These are phyloP conservation scores for Hippophae tibetana DNA, from an alignment of 306 rosid species.

Conservation along the genomic window DNA sequence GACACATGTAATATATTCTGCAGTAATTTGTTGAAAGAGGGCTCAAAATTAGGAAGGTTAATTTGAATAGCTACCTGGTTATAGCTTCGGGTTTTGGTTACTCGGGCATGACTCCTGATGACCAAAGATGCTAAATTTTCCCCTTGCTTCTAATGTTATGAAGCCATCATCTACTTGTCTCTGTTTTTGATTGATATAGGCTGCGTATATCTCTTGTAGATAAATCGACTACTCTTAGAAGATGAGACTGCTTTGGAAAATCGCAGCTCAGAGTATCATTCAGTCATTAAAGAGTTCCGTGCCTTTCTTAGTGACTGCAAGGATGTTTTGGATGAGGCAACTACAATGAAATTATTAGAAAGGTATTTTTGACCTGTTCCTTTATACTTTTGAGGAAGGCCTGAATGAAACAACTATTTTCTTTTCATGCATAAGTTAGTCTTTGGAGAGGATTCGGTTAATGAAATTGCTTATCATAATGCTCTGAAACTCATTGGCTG, in stretches of 20 bases:
- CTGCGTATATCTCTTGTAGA: slow-evolving; percentile 38
- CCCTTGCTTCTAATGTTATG: not conserved
- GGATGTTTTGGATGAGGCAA: slow-evolving; percentile 89
- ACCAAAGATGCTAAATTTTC: not conserved
- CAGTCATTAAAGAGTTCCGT: slow-evolving; percentile 70
- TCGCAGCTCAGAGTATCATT: slow-evolving; percentile 63
- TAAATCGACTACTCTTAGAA: slow-evolving; percentile 86
- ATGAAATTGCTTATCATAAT: not conserved
- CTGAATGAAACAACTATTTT: not conserved
- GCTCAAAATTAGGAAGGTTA: too few species aligned
- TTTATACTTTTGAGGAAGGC: not conserved
- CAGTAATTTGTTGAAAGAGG: too few species aligned
- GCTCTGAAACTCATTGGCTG: too few species aligned
- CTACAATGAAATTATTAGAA: slow-evolving; percentile 87
- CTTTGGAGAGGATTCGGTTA: not conserved
- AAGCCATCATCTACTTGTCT: slow-evolving; percentile 7
- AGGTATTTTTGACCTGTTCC: slow-evolving; percentile 31
- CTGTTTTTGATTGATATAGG: slow-evolving; percentile 16
- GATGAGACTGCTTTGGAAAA: slow-evolving; percentile 71
- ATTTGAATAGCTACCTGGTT: too few species aligned
- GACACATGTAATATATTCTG: too few species aligned
- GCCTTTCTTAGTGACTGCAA: slow-evolving; percentile 92
- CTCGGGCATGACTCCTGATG: not conserved
- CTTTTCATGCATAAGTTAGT: not conserved
- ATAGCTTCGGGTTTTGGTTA: too few species aligned